Evolutionary conservation across 139 green algal species (phyloP).

Genomic region (Coelastrella sp.): DNA sequence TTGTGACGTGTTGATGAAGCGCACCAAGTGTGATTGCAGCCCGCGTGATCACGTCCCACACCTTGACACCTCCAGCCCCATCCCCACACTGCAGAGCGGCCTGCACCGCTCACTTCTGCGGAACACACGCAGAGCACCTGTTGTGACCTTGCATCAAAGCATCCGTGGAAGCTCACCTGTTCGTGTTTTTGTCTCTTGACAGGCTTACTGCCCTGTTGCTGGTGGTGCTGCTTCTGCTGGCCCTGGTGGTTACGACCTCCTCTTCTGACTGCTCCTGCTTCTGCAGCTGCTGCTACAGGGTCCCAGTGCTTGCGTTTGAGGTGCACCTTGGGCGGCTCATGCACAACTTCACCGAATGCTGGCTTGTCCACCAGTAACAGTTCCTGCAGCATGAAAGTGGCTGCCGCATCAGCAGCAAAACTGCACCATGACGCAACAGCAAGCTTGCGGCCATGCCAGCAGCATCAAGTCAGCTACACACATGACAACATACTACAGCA

Average conservation of each 20-base stretch:
- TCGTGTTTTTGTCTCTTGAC: not conserved
- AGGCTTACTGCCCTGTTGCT: not conserved
- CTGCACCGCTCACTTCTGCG: not conserved
- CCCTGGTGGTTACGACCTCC: not conserved
- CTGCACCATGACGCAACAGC: not conserved
- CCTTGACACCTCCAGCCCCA: not conserved
- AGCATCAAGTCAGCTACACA: not conserved
- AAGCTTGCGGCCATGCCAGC: not conserved
- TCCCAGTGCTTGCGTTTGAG: conserved; percentile 51
- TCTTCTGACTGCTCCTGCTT: conserved; percentile 20
- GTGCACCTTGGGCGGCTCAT: conserved; percentile 39
- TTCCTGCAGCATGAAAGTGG: conserved; percentile 26
- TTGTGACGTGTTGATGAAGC: no score
- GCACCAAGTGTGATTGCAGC: no score
- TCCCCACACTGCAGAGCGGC: not conserved
- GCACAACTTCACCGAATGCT: conserved; percentile 43
- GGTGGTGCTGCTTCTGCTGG: conserved; percentile 30
- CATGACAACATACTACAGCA: not conserved
- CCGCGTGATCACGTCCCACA: no score
- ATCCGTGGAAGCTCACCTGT: not conserved
- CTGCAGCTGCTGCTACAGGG: not conserved
- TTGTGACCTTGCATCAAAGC: not conserved
- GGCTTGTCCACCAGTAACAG: not conserved
- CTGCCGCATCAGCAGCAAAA: not conserved
- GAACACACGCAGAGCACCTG: not conserved